Percentiles rank a stretch among this genome's conserved stretches.
These are phyloP conservation scores for Alternaria ventricosa DNA, from an alignment of 2,329 filamentous ascomycete genomes.

Conservation along the genomic window DNA sequence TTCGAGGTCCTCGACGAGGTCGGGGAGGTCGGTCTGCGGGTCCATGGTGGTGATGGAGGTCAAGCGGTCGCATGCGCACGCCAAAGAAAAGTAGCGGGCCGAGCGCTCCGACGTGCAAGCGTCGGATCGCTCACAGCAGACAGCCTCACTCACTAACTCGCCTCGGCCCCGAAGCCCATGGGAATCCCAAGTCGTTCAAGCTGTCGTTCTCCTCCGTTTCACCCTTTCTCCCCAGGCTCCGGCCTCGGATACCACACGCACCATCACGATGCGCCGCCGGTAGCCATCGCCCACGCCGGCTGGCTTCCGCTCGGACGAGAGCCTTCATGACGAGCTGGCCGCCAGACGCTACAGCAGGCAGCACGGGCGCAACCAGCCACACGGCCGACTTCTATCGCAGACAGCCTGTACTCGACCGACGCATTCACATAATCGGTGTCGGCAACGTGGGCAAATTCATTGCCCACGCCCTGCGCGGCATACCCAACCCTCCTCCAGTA, in stretches of 20 bases:
- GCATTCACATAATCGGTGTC: slow-evolving; percentile 72
- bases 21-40: slow-evolving; percentile 62
- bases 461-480: slow-evolving; percentile 71
- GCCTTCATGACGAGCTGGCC: slow-evolving; percentile 27
- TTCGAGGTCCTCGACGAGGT: slow-evolving; percentile 76
- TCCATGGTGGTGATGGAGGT: slow-evolving; percentile 54
- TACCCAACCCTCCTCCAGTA: slow-evolving; percentile 70
- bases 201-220: slow-evolving; percentile 52
- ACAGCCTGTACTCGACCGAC: slow-evolving; percentile 34
- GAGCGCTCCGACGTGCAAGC: slow-evolving; percentile 21
- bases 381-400: slow-evolving; percentile 44
- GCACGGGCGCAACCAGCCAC: slow-evolving; percentile 21
- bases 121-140: slow-evolving; percentile 6
- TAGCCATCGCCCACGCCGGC: slow-evolving; percentile 54
- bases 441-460: slow-evolving; percentile 84
- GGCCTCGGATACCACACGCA: slow-evolving; percentile 54
- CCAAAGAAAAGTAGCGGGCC: slow-evolving; percentile 33
- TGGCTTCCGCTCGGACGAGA: slow-evolving; percentile 45
- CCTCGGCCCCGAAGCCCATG: slow-evolving; percentile 12
- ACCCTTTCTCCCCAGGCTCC: slow-evolving; percentile 53
- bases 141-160: slow-evolving; percentile 19
- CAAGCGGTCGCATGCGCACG: background rate
- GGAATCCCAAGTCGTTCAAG: slow-evolving; percentile 37
- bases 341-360: slow-evolving; percentile 18
- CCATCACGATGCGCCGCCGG: slow-evolving; percentile 49